These are phyloP conservation scores for Oryza meyeriana DNA, from an alignment of 176 grass and related monocot genomes.

Conservation along the genomic window DNA sequence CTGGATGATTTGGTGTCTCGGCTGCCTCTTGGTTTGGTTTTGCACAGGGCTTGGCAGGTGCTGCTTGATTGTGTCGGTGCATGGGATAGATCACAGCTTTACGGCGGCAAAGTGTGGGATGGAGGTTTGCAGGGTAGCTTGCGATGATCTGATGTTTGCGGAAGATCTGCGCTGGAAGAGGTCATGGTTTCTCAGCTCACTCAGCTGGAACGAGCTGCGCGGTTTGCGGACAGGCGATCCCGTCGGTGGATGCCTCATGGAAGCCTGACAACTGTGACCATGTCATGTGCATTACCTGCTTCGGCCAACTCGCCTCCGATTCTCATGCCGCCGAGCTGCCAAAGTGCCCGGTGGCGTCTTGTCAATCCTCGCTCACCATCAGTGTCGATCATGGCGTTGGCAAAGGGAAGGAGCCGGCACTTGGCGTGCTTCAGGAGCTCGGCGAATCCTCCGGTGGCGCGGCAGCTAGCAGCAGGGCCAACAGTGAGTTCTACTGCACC, in stretches of 20 bases:
- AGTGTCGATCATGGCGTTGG: background rate
- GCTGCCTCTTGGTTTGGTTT: too few relatives aligned
- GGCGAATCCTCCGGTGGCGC: constrained; percentile 32
- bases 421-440: background rate
- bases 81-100: background rate
- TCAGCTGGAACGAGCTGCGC: background rate
- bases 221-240: constrained; percentile 16
- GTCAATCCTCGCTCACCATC: background rate
- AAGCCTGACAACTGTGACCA: constrained; percentile 41
- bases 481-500: constrained; percentile 34
- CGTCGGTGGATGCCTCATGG: constrained; percentile 16
- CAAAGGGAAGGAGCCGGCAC: background rate
- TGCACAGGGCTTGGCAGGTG: too few relatives aligned
- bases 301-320: constrained; percentile 16
- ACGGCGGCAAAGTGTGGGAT: background rate
- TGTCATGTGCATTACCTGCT: constrained; percentile 48
- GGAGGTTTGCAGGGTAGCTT: background rate
- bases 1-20: too few relatives aligned
- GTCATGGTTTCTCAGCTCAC: constrained; percentile 42
- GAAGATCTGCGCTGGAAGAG: constrained; percentile 59
- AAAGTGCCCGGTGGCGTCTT: constrained; percentile 17
- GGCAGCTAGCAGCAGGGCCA: background rate
- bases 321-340: background rate
- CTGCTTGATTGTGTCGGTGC: background rate
- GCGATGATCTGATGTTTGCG: constrained; percentile 35